phyloP scores from a whole-genome alignment of 2,329 filamentous ascomycete genomes.

The Albophoma yamanashiensis region DNA sequence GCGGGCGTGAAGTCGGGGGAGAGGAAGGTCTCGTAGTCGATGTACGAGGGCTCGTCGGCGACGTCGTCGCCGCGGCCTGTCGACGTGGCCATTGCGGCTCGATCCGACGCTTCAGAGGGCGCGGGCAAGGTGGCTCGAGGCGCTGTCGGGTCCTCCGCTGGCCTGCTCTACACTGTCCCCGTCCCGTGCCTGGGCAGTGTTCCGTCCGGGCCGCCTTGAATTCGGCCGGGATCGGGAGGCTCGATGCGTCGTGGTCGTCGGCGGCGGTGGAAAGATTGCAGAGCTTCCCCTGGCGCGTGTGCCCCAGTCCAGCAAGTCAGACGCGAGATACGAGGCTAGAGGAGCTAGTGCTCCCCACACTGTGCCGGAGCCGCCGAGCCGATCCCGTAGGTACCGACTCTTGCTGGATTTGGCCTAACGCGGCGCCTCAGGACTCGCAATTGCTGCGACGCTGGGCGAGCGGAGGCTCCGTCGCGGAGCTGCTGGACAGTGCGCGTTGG shows the following conservation, averaged over 20 bases:
- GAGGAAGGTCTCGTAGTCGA: constrained; percentile 91
- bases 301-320: background rate
- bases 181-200: background rate
- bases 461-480: background rate
- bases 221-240: background rate
- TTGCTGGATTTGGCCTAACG: background rate
- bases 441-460: background rate
- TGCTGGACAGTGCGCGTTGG: background rate
- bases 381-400: background rate
- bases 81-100: background rate
- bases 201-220: background rate
- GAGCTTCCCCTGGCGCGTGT: background rate
- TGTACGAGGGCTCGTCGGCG: constrained; percentile 66
- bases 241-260: background rate
- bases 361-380: background rate
- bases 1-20: constrained; percentile 71
- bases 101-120: background rate
- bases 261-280: background rate
- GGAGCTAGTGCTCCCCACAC: background rate
- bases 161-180: background rate
- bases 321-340: background rate
- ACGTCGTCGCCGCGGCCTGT: background rate
- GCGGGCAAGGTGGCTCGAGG: too few species aligned
- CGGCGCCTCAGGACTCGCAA: background rate
- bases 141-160: background rate